Evolutionary conservation across 371 early-diverging fungal genomes (phyloP).

Genomic region (Apophysomyces elegans): DNA sequence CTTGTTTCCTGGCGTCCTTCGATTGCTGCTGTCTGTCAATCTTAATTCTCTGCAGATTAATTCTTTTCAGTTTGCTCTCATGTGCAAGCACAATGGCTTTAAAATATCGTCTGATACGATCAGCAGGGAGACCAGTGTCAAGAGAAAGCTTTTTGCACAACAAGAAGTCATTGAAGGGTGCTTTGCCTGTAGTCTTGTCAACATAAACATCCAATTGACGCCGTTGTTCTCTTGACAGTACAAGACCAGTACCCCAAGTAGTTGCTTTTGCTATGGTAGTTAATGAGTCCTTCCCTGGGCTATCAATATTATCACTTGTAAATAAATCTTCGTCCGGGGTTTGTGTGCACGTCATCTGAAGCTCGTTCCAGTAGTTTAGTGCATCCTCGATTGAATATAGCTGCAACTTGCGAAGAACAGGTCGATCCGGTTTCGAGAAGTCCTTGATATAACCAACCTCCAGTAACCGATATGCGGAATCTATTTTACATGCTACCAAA

Average conservation of each 20-base stretch:
- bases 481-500: background rate
- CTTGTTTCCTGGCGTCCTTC: background rate
- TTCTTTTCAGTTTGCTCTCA: slow-evolving; percentile 7
- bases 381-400: slow-evolving; percentile 15
- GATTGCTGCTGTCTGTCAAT: background rate
- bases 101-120: slow-evolving; percentile 24
- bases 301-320: background rate
- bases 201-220: slow-evolving; percentile 16
- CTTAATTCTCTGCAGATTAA: background rate
- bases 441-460: slow-evolving; percentile 15
- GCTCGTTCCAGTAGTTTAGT: slow-evolving; percentile 24
- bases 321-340: background rate
- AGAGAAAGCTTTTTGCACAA: slow-evolving; percentile 18
- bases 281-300: background rate
- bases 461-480: background rate
- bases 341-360: slow-evolving; percentile 25
- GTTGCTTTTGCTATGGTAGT: slow-evolving; percentile 14
- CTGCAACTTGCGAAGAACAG: slow-evolving; percentile 14
- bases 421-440: slow-evolving; percentile 14
- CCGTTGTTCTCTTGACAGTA: slow-evolving; percentile 18
- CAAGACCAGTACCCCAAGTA: slow-evolving; percentile 18
- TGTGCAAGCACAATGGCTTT: slow-evolving; percentile 10
- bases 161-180: slow-evolving; percentile 18
- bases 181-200: slow-evolving; percentile 7
- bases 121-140: slow-evolving; percentile 13